These are phyloP conservation scores for Cladosporium velox DNA, from an alignment of 2,329 filamentous ascomycete genomes.

Conservation along the genomic window DNA sequence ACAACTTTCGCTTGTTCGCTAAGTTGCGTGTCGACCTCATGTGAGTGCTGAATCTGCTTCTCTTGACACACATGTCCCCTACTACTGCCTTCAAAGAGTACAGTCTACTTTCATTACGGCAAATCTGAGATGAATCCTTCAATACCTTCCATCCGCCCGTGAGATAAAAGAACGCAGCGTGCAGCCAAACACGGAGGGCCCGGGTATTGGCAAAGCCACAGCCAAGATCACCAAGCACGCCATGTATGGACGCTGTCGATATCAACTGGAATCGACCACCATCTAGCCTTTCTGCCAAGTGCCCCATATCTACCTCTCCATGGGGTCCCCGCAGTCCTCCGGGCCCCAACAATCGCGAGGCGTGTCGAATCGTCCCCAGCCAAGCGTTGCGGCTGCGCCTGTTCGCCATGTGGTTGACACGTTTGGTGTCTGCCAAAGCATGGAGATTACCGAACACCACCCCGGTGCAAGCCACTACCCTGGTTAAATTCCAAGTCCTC, in stretches of 20 bases:
- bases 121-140: background rate
- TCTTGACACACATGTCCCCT: background rate
- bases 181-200: background rate
- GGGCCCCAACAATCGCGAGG: background rate
- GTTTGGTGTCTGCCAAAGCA: background rate
- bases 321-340: slow-evolving; percentile 4
- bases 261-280: background rate
- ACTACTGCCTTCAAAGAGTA: background rate
- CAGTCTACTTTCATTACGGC: background rate
- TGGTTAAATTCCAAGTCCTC: background rate
- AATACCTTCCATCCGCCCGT: background rate
- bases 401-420: slow-evolving; percentile 3
- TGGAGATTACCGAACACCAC: background rate
- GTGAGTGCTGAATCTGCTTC: background rate
- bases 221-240: slow-evolving; percentile 1
- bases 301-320: background rate
- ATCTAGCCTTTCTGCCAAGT: background rate
- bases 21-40: background rate
- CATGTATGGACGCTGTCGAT: background rate
- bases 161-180: background rate
- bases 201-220: slow-evolving; percentile 3
- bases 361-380: background rate
- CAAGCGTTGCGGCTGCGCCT: background rate
- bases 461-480: background rate
- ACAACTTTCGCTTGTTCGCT: background rate